These are phyloP conservation scores for Fagus sylvatica DNA, from an alignment of 306 rosid species.

Conservation along the genomic window DNA sequence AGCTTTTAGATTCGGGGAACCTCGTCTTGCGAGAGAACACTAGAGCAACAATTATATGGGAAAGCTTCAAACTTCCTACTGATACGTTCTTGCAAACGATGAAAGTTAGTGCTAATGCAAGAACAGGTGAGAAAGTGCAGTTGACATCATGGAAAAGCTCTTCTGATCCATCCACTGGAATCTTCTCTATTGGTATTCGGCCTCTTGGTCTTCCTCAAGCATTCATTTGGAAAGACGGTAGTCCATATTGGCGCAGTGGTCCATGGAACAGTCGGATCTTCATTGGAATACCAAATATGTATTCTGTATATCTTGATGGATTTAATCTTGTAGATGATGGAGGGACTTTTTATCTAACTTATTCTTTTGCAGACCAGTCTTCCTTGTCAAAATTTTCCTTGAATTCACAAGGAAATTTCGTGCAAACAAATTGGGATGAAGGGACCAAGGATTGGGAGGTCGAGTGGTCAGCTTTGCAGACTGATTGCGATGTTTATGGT, in stretches of 20 bases:
- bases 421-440: not conserved
- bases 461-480: not conserved
- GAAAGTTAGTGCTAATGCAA: constrained; percentile 29
- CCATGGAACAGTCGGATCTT: constrained; percentile 50
- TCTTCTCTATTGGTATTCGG: constrained; percentile 24
- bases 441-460: not conserved
- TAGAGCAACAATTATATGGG: constrained; percentile 31
- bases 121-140: constrained; percentile 27
- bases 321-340: constrained; percentile 25
- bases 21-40: constrained; percentile 22
- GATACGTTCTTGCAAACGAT: constrained; percentile 36
- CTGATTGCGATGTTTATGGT: constrained; percentile 43
- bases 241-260: constrained; percentile 51
- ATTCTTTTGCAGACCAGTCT: not conserved
- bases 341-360: constrained; percentile 39
- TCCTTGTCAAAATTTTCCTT: not conserved
- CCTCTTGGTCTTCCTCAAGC: constrained; percentile 35
- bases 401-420: constrained; percentile 30
- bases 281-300: constrained; percentile 40
- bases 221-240: constrained; percentile 40
- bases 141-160: constrained; percentile 42
- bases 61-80: constrained; percentile 44
- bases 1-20: constrained; percentile 40
- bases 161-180: constrained; percentile 43
- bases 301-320: constrained; percentile 32